Evolutionary conservation across 164 flowering plant genomes (phyloP).

Genomic region (Litsea cubeba): DNA sequence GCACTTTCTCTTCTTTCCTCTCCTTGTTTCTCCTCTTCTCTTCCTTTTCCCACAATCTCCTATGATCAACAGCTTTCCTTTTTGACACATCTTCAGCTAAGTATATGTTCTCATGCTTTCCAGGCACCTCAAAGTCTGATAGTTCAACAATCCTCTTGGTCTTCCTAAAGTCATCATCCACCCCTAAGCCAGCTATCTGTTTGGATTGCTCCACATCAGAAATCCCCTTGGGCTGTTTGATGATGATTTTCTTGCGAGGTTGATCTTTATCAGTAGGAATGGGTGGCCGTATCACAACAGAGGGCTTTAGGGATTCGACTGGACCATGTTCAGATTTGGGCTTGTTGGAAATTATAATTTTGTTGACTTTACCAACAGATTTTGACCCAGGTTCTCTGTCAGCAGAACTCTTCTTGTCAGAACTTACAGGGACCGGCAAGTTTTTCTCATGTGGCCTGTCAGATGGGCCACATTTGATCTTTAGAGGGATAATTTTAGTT

Average conservation of each 20-base stretch:
- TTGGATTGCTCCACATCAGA: slow-evolving; percentile 40
- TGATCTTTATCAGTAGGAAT: slow-evolving; percentile 45
- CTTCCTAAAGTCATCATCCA: slow-evolving; percentile 44
- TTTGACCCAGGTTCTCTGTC: slow-evolving; percentile 43
- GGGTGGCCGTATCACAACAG: slow-evolving; percentile 58
- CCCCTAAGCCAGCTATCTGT: slow-evolving; percentile 40
- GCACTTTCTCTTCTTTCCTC: slow-evolving; percentile 43
- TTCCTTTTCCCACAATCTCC: slow-evolving; percentile 62
- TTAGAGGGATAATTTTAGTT: slow-evolving; percentile 49
- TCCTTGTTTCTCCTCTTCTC: slow-evolving; percentile 41
- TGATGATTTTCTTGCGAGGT: slow-evolving; percentile 58
- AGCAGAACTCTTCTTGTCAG: slow-evolving; percentile 37
- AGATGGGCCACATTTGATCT: slow-evolving; percentile 61
- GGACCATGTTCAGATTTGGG: slow-evolving; percentile 48
- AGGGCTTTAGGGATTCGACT: slow-evolving; percentile 45
- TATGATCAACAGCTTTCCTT: slow-evolving; percentile 41
- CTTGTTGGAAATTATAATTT: slow-evolving; percentile 61
- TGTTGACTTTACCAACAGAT: slow-evolving; percentile 51
- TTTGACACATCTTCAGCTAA: slow-evolving; percentile 28
- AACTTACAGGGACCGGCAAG: slow-evolving; percentile 26
- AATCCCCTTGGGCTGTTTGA: slow-evolving; percentile 70
- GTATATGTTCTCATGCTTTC: slow-evolving; percentile 33
- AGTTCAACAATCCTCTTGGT: slow-evolving; percentile 68
- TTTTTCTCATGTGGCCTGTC: slow-evolving; percentile 47
- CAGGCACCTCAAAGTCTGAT: slow-evolving; percentile 41